Conservation (phyloP, 2,329 filamentous ascomycete genomes). For the Thermoascus crustaceus region DNA sequence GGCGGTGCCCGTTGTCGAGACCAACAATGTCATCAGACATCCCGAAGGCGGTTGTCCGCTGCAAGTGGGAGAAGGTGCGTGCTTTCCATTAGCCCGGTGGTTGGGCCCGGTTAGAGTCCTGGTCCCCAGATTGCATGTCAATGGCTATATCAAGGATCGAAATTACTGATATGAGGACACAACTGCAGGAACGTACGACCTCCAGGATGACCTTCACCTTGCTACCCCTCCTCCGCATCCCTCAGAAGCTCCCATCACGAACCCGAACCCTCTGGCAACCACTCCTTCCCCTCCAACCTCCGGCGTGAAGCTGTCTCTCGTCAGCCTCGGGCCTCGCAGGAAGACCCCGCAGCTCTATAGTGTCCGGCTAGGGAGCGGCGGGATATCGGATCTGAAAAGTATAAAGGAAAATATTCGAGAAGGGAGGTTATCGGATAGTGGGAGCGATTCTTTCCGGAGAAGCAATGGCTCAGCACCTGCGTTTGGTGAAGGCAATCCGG, state of each 20-base stretch:
- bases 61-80: constrained; percentile 79
- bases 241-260: constrained; percentile 77
- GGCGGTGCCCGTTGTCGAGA: constrained; percentile 74
- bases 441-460: constrained; percentile 42
- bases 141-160: too few relatives aligned
- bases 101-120: constrained; percentile 10
- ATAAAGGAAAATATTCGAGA: constrained; percentile 58
- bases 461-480: constrained; percentile 46
- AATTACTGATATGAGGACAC: constrained; percentile 7
- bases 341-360: constrained; percentile 41
- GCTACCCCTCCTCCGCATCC: constrained; percentile 93
- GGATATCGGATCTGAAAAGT: constrained; percentile 35
- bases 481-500: constrained; percentile 79
- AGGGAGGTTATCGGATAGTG: constrained; percentile 53
- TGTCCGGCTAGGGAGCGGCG: constrained; percentile 45
- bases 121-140: too few relatives aligned
- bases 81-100: not conserved
- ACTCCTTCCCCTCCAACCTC: constrained; percentile 72
- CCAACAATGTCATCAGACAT: constrained; percentile 77
- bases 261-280: constrained; percentile 85
- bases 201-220: constrained; percentile 84
- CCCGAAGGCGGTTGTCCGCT: constrained; percentile 82
- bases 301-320: constrained; percentile 75
- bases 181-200: constrained; percentile 67
- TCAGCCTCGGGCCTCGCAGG: constrained; percentile 59